Base-by-base conservation (phyloP, 176 grass and related monocot species). In the Phragmites australis region DNA sequence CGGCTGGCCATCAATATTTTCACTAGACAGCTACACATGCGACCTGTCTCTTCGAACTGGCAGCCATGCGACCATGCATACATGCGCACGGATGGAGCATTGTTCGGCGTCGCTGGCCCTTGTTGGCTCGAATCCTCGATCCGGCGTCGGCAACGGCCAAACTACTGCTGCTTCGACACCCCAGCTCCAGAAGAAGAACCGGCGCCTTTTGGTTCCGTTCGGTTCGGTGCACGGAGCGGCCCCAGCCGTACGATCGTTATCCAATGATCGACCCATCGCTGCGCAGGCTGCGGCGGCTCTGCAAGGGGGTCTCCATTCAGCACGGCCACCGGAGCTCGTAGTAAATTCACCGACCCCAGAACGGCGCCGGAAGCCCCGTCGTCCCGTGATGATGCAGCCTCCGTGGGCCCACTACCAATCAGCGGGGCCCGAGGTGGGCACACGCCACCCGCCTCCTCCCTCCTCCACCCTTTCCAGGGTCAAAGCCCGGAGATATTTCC, bases 241-340 rank as follows among this genome's bases (percentile, higher is more conserved):
- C 21, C 25, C 25, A 42, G 14, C 59, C 75, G 75, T 78, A 78
- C 75, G 76, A 78, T 65, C 45, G 59, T 65, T 65, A 78, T 65
- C 74, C 74, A 3, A 14, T 1, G 4, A 52, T 21, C 56, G 25
- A 13, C 1, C 59, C 60, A 22, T 30, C 3, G 23, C 5, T 12
- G 23, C 56, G 56, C 9, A 9, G 22, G 18, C 53, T 16, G 11
- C 69, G 17, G 69, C 46, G 46, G 48, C 48, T 21, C 5, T 37
- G 15, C 9, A 1, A 50, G 5, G 59, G 58, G 22, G 65, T 65
- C 57, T 63, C 56, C 52, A 13, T 25, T 12, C 39, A 14, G 74
- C 74, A 32, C 42, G 26, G 17, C 3, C 42, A 18, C 40, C 42
- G 68, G 68, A 10, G 31, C 31, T 46, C 75, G 60, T 69, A 41